phyloP scores from a whole-genome alignment of 257 asterid genomes.

The Avicennia marina region DNA sequence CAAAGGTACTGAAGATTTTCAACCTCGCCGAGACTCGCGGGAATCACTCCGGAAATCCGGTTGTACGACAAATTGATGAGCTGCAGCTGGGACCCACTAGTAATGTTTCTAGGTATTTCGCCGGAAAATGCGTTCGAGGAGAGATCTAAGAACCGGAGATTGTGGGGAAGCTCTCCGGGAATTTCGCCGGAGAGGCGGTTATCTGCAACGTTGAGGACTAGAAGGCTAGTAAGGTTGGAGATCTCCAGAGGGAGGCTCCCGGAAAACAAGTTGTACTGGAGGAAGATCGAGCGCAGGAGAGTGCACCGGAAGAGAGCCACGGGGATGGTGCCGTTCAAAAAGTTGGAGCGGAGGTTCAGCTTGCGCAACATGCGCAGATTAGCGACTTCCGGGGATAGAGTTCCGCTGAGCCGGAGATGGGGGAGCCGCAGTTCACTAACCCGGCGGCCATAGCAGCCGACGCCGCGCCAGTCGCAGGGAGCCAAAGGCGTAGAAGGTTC shows the following conservation, averaged over 20 bases:
- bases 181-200: conserved; percentile 49
- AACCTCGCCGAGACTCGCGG: conserved; percentile 49
- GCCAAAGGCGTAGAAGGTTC: no score
- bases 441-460: conserved; percentile 30
- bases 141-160: conserved; percentile 42
- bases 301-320: conserved; percentile 44
- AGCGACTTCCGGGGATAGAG: conserved; percentile 37
- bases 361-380: conserved; percentile 57
- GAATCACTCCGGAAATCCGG: conserved; percentile 46
- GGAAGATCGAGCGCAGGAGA: conserved; percentile 39
- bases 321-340: conserved; percentile 49
- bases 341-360: conserved; percentile 57
- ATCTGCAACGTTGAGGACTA: conserved; percentile 42
- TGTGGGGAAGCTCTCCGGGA: conserved; percentile 41
- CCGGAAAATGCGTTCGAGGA: conserved; percentile 55
- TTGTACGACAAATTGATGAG: conserved; percentile 49
- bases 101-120: conserved; percentile 30
- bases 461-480: conserved; percentile 83
- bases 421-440: conserved; percentile 61
- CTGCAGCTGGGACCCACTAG: conserved; percentile 31
- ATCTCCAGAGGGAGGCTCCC: conserved; percentile 43
- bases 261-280: conserved; percentile 46
- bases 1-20: conserved; percentile 48
- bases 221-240: conserved; percentile 36
- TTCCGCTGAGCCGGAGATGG: conserved; percentile 45